These are phyloP conservation scores for Lobosporangium transversale DNA, from an alignment of 192 early-diverging fungal genomes.

Conservation along the genomic window DNA sequence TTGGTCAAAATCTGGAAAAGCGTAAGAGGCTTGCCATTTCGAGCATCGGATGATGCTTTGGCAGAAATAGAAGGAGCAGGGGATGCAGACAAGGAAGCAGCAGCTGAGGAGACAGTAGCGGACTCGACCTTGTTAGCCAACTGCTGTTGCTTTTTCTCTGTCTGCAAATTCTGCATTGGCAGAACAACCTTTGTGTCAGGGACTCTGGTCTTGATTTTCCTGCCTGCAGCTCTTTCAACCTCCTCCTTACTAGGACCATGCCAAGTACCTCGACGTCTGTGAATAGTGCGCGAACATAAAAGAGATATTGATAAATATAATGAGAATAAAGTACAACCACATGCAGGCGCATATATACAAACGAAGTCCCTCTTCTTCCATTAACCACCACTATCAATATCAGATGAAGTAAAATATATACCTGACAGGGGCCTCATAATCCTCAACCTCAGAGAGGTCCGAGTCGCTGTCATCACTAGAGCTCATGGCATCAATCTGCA, in stretches of 20 bases:
- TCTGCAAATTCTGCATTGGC: slow-evolving; percentile 8
- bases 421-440: slow-evolving; percentile 46
- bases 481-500: slow-evolving; percentile 51
- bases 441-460: slow-evolving; percentile 44
- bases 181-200: slow-evolving; percentile 1
- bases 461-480: slow-evolving; percentile 53
- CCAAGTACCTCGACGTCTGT: slow-evolving; percentile 50
- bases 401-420: slow-evolving; percentile 6
- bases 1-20: slow-evolving; percentile 72
- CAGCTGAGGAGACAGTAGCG: not conserved
- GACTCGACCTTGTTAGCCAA: not conserved
- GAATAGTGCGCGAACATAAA: not conserved
- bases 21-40: slow-evolving; percentile 56
- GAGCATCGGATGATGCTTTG: slow-evolving; percentile 6
- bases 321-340: not conserved
- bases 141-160: slow-evolving; percentile 2
- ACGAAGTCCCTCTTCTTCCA: too few species aligned
- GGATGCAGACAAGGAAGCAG: slow-evolving; percentile 10
- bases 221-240: slow-evolving; percentile 23
- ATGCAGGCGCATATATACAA: too few species aligned
- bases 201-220: not conserved
- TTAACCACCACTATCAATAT: not conserved
- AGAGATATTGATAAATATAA: not conserved
- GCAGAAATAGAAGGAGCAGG: slow-evolving; percentile 6
- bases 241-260: slow-evolving; percentile 49